Percentiles rank a stretch among this genome's conserved stretches.
phyloP scores from a whole-genome alignment of 768 basidiomycete genomes.

The Termitomyces titanicus region DNA sequence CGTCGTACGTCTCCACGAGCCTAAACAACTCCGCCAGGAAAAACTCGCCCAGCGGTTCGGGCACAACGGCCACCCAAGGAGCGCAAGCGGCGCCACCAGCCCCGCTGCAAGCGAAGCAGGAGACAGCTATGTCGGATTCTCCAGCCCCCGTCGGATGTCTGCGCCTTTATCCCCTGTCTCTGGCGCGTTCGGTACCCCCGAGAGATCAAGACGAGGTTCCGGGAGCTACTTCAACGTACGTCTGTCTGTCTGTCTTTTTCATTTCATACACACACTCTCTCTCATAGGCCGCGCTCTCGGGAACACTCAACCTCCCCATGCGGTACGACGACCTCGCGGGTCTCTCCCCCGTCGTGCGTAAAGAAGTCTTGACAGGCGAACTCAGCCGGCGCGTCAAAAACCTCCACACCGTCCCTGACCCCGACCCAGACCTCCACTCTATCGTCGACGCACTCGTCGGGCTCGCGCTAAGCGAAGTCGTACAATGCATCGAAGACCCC shows the following conservation, averaged over 20 bases:
- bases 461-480: conserved; percentile 72
- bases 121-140: conserved; percentile 71
- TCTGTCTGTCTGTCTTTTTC: too few species aligned
- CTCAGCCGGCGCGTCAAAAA: conserved; percentile 69
- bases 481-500: conserved; percentile 72
- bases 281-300: conserved; percentile 84
- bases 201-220: conserved; percentile 72
- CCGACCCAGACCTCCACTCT: conserved; percentile 51
- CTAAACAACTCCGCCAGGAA: conserved; percentile 87
- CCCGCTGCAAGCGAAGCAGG: conserved; percentile 81
- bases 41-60: conserved; percentile 83
- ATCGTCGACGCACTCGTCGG: conserved; percentile 72
- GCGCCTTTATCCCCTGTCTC: conserved; percentile 22
- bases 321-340: conserved; percentile 82
- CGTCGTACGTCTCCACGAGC: conserved; percentile 86
- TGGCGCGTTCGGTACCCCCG: conserved; percentile 35
- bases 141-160: conserved; percentile 55
- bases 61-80: conserved; percentile 77
- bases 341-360: conserved; percentile 83
- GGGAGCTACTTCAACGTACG: conserved; percentile 85
- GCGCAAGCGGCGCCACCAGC: conserved; percentile 80
- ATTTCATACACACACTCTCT: too few species aligned
- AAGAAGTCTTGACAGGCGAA: conserved; percentile 82
- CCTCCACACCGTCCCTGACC: conserved; percentile 46
- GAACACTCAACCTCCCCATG: conserved; percentile 78